Evolutionary conservation across 208 protist species (phyloP).

Genomic region (Acanthamoeba lenticulata): DNA sequence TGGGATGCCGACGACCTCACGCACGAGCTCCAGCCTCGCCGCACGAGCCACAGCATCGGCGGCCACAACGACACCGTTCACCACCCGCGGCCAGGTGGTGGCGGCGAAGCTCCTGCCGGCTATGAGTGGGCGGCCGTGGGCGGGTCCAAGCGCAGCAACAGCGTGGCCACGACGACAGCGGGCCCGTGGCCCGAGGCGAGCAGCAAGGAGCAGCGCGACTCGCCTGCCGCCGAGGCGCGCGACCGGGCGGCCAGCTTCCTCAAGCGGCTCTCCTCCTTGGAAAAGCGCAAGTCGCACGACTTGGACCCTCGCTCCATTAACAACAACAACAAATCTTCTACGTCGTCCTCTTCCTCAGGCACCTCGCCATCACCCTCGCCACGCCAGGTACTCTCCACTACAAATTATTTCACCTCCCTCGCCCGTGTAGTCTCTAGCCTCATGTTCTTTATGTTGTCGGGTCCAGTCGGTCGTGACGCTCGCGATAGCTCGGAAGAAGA

Average conservation of each 20-base stretch:
- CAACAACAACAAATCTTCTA: neutral
- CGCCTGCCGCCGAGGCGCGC: neutral
- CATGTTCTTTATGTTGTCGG: neutral
- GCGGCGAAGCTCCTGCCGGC: neutral
- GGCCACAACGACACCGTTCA: neutral
- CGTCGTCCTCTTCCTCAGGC: neutral
- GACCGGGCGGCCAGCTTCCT: neutral
- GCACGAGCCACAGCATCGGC: neutral
- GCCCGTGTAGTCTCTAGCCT: neutral
- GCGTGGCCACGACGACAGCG: neutral
- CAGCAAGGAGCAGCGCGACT: neutral
- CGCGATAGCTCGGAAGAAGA: neutral
- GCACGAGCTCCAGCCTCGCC: neutral
- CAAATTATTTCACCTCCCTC: neutral
- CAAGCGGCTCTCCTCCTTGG: constrained; percentile 35
- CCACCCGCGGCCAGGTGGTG: neutral
- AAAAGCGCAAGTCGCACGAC: constrained; percentile 20
- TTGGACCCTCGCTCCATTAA: neutral
- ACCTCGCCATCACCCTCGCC: neutral
- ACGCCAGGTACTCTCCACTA: neutral
- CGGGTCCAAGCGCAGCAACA: neutral
- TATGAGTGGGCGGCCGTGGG: neutral
- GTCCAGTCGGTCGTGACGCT: neutral
- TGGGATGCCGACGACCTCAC: neutral
- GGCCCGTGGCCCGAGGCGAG: neutral